Evolutionary conservation across 768 basidiomycete species (phyloP).

Genomic region (Thelephora aurantiotincta): DNA sequence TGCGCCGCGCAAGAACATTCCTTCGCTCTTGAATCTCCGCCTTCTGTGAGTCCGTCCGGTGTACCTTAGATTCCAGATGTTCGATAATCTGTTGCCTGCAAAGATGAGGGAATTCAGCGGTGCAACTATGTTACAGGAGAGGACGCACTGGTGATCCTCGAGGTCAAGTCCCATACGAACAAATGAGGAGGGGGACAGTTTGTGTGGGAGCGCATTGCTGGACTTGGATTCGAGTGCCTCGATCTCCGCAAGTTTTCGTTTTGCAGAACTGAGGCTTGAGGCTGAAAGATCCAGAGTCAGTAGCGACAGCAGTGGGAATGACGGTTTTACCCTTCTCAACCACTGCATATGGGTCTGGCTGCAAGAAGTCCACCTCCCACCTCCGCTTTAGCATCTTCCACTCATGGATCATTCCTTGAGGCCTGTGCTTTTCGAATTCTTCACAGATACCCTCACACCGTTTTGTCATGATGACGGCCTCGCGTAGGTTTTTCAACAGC

Average conservation of each 20-base stretch:
- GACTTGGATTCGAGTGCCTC: conserved; percentile 7
- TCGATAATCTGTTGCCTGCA: neutral
- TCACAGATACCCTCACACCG: neutral
- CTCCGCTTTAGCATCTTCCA: conserved; percentile 12
- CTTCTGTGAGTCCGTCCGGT: neutral
- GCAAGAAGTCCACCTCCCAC: conserved; percentile 13
- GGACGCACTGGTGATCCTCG: conserved; percentile 14
- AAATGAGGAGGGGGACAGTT: conserved; percentile 8
- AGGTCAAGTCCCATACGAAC: conserved; percentile 11
- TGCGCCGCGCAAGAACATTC: neutral
- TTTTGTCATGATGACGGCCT: neutral
- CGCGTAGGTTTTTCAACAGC: neutral
- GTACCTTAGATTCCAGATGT: neutral
- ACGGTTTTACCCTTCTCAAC: neutral
- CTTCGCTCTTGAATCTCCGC: conserved; percentile 4
- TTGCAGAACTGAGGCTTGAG: conserved; percentile 7
- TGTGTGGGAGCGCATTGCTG: conserved; percentile 1
- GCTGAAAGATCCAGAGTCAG: conserved; percentile 1
- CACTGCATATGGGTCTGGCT: conserved; percentile 10
- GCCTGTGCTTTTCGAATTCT: neutral
- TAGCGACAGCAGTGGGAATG: neutral
- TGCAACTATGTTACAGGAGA: neutral
- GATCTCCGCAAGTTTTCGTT: conserved; percentile 13
- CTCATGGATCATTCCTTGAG: neutral
- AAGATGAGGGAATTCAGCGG: neutral